Percentiles rank a stretch among this genome's conserved stretches.
These are phyloP conservation scores for Tolypocladium tropicale DNA, from an alignment of 2,329 filamentous ascomycete species.

Conservation along the genomic window DNA sequence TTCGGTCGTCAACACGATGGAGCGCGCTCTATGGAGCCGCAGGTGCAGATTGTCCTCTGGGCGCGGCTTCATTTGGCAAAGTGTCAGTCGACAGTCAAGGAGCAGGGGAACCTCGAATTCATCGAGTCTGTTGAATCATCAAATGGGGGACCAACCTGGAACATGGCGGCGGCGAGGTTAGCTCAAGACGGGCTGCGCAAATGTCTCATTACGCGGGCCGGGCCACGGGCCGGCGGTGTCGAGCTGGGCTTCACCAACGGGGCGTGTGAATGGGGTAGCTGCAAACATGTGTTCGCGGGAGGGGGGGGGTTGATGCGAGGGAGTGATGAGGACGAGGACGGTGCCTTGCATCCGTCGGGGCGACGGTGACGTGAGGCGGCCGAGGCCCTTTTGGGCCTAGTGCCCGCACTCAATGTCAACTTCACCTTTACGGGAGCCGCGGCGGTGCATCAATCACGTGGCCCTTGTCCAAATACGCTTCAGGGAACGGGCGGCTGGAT, in stretches of 20 bases:
- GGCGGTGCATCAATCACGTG: not conserved
- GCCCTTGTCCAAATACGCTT: not conserved
- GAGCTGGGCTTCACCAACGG: not conserved
- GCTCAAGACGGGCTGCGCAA: not conserved
- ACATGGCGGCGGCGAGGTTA: slow-evolving; percentile 5
- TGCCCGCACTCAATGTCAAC: not conserved
- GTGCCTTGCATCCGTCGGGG: not conserved
- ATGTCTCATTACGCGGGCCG: not conserved
- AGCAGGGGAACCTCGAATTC: not conserved
- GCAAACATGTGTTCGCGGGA: not conserved
- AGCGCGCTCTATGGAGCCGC: slow-evolving; percentile 73
- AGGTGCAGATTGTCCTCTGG: slow-evolving; percentile 67
- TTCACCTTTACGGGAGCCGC: not conserved
- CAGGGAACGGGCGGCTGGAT: not conserved
- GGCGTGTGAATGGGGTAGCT: not conserved
- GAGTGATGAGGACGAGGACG: not conserved
- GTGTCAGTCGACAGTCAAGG: not conserved
- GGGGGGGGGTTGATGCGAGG: not conserved
- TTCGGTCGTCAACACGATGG: slow-evolving; percentile 67
- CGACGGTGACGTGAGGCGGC: not conserved
- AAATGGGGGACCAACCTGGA: slow-evolving; percentile 7
- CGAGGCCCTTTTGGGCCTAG: not conserved
- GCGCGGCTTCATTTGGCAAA: slow-evolving; percentile 36
- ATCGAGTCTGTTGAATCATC: not conserved
- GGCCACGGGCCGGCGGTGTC: not conserved